Percentiles rank a stretch among this genome's conserved stretches.
Evolutionary conservation across 2,329 filamentous ascomycete species (phyloP).

Genomic region (Hymenoscyphus infarciens): DNA sequence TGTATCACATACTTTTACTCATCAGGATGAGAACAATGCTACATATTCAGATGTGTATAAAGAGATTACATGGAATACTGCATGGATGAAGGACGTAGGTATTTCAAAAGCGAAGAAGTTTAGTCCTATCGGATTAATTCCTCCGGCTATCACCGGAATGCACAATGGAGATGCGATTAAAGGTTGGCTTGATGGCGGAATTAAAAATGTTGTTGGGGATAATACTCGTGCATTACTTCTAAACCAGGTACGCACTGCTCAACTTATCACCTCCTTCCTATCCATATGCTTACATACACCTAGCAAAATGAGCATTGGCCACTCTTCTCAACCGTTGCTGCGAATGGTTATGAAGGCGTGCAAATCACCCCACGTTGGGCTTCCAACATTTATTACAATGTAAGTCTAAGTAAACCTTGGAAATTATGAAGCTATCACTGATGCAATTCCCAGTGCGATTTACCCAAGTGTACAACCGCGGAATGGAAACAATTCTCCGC

Average conservation of each 20-base stretch:
- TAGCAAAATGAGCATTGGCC: conserved; percentile 46
- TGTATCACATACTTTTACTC: conserved; percentile 60
- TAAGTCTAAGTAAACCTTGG: neutral
- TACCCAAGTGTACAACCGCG: conserved; percentile 46
- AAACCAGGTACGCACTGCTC: conserved; percentile 41
- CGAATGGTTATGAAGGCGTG: conserved; percentile 54
- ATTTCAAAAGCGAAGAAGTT: conserved; percentile 45
- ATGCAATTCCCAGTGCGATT: conserved; percentile 6
- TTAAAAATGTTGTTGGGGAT: conserved; percentile 57
- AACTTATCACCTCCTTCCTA: neutral
- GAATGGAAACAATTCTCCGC: conserved; percentile 56
- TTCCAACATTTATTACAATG: conserved; percentile 15
- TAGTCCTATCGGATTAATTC: conserved; percentile 53
- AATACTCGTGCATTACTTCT: conserved; percentile 53
- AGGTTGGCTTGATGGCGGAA: conserved; percentile 57
- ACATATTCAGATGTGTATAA: conserved; percentile 53
- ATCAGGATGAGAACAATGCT: conserved; percentile 55
- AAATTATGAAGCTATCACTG: neutral
- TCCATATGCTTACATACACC: neutral
- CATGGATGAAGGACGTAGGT: conserved; percentile 52
- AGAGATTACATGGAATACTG: conserved; percentile 58
- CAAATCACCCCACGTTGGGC: conserved; percentile 55
- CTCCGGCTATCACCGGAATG: conserved; percentile 60
- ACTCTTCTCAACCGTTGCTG: conserved; percentile 46
- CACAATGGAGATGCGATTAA: conserved; percentile 59